Conservation (phyloP, 192 early-diverging fungal species). For the Spinellus fusiger region DNA sequence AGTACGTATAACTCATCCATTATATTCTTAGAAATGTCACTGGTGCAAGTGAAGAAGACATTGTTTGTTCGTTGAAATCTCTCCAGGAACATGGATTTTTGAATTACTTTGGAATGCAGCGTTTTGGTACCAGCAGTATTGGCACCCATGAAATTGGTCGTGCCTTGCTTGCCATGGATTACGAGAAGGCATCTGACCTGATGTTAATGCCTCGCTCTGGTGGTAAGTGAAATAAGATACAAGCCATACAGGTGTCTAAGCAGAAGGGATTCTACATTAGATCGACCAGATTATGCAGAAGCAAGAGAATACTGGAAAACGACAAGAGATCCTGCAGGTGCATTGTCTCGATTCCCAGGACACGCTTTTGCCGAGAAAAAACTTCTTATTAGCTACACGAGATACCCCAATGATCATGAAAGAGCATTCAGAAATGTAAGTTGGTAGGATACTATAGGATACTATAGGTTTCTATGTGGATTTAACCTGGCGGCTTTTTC, state of each 20-base stretch:
- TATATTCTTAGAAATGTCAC: conserved; percentile 36
- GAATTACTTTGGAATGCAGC: conserved; percentile 99
- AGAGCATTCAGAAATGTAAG: conserved; percentile 61
- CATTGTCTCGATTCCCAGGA: conserved; percentile 62
- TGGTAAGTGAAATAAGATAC: conserved; percentile 30
- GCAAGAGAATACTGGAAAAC: conserved; percentile 69
- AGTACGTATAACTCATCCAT: not conserved
- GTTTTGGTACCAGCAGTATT: conserved; percentile 85
- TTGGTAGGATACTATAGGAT: not conserved
- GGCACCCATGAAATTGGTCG: conserved; percentile 78
- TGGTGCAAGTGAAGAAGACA: conserved; percentile 39
- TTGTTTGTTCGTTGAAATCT: conserved; percentile 56
- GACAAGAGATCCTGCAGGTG: conserved; percentile 50
- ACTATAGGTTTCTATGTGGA: not conserved
- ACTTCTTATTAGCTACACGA: conserved; percentile 3
- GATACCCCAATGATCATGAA: conserved; percentile 36
- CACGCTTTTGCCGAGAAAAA: conserved; percentile 61
- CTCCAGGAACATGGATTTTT: conserved; percentile 78
- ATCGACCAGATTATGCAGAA: conserved; percentile 49
- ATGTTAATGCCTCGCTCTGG: conserved; percentile 79
- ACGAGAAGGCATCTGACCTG: conserved; percentile 66
- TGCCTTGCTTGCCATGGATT: conserved; percentile 66
- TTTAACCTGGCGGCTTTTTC: not conserved
- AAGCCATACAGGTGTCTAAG: not conserved
- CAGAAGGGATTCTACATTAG: conserved; percentile 31